These are phyloP conservation scores for Penicillium simplicissimum DNA, from an alignment of 495 filamentous ascomycete species.

Conservation along the genomic window DNA sequence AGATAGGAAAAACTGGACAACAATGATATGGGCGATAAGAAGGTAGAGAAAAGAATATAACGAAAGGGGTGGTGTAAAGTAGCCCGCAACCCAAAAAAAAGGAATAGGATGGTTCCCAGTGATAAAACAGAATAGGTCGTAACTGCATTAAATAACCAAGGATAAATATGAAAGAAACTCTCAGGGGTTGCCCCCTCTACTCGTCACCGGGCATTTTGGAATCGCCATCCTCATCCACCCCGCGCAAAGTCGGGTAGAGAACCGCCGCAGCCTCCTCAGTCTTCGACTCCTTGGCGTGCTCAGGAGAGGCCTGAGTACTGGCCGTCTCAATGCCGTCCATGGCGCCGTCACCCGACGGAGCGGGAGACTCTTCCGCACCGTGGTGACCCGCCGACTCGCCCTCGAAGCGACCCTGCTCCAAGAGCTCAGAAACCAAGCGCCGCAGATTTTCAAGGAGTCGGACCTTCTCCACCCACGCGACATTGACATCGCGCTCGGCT, in stretches of 20 bases:
- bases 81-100: slow-evolving; percentile 7
- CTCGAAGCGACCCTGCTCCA: slow-evolving; percentile 65
- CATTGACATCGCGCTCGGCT: slow-evolving; percentile 55
- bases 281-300: slow-evolving; percentile 24
- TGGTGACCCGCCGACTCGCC: slow-evolving; percentile 30
- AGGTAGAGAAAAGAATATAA: slow-evolving; percentile 7
- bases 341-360: slow-evolving; percentile 28
- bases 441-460: slow-evolving; percentile 76
- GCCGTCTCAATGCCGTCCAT: slow-evolving; percentile 46
- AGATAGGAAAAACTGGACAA: not conserved
- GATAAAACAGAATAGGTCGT: slow-evolving; percentile 24
- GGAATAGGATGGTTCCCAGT: not conserved
- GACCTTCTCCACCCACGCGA: slow-evolving; percentile 81
- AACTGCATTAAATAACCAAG: slow-evolving; percentile 25
- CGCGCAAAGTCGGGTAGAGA: slow-evolving; percentile 52
- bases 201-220: slow-evolving; percentile 39
- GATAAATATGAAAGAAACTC: not conserved
- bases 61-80: slow-evolving; percentile 6
- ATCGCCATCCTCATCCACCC: slow-evolving; percentile 45
- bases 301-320: slow-evolving; percentile 21
- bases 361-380: slow-evolving; percentile 20
- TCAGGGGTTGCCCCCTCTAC: not conserved
- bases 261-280: slow-evolving; percentile 27
- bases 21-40: not conserved
- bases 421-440: slow-evolving; percentile 62